A percentile compares a stretch with the other conserved stretches of the same genome.
Conservation (phyloP, 495 filamentous ascomycete species). For the Acidiella bohemica region DNA sequence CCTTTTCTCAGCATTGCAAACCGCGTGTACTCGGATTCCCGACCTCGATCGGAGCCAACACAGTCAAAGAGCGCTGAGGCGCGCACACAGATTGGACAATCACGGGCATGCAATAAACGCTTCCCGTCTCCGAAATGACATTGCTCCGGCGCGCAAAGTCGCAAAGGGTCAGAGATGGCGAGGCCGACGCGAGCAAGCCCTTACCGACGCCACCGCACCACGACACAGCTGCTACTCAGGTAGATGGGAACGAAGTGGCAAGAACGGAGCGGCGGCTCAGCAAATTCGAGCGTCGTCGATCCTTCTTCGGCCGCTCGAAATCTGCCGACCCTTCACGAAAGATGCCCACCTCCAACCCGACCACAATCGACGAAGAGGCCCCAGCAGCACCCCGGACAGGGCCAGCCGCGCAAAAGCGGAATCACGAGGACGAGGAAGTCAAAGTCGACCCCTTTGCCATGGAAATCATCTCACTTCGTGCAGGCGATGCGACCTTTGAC, state of each 20-base stretch:
- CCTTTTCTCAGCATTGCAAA: no score
- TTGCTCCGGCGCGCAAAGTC: conserved; percentile 2
- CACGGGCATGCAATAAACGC: no score
- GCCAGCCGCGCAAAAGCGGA: neutral
- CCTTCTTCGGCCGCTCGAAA: conserved; percentile 2
- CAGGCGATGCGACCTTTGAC: conserved; percentile 4
- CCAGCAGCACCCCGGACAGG: neutral
- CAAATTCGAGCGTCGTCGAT: neutral
- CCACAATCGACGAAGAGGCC: no score
- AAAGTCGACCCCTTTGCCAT: neutral
- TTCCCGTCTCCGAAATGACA: no score
- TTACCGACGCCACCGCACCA: neutral
- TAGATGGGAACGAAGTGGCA: neutral
- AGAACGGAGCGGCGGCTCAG: neutral
- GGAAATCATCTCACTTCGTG: conserved; percentile 1
- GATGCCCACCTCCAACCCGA: neutral
- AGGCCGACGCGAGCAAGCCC: neutral
- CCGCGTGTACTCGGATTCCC: no score
- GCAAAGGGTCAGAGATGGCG: neutral
- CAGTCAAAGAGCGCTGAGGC: no score
- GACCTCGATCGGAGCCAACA: no score
- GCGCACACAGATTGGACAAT: no score
- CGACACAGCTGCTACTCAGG: neutral
- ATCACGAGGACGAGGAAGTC: neutral
- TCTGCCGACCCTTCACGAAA: neutral